A percentile compares a stretch with the other conserved stretches of the same genome.
These are phyloP conservation scores for Aspergillus sp. DNA, from an alignment of 2,329 filamentous ascomycete species.

Conservation along the genomic window DNA sequence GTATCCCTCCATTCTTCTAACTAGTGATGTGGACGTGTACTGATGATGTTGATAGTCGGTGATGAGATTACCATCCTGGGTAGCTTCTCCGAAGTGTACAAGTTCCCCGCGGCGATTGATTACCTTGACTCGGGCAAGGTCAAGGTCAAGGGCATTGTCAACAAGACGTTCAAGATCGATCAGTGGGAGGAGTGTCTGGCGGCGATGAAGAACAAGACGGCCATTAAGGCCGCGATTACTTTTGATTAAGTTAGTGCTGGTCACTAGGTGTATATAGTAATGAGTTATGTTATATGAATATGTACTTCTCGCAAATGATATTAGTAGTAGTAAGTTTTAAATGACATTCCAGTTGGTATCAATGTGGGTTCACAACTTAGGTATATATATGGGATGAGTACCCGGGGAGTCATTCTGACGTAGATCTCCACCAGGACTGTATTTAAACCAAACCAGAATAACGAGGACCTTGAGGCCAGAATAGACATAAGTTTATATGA, in stretches of 20 bases:
- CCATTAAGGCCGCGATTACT: slow-evolving; percentile 73
- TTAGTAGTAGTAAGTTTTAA: too few species aligned
- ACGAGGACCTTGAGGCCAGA: not conserved
- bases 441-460: too few species aligned
- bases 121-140: slow-evolving; percentile 51
- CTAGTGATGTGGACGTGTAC: not conserved
- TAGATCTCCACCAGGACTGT: too few species aligned
- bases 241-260: slow-evolving; percentile 55
- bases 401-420: too few species aligned
- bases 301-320: not conserved
- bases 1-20: slow-evolving; percentile 22
- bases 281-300: slow-evolving; percentile 7
- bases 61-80: slow-evolving; percentile 72
- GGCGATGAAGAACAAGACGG: slow-evolving; percentile 69
- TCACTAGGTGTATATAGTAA: slow-evolving; percentile 3
- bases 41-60: slow-evolving; percentile 35
- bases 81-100: slow-evolving; percentile 72
- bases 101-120: slow-evolving; percentile 63
- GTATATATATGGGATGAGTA: not conserved
- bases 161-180: slow-evolving; percentile 72
- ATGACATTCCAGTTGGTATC: too few species aligned
- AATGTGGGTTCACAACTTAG: too few species aligned
- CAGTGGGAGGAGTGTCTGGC: slow-evolving; percentile 71
- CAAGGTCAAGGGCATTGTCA: slow-evolving; percentile 65
- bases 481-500: too few species aligned